These are phyloP conservation scores for Fibroporia radiculosa DNA, from an alignment of 768 basidiomycete species.

Conservation along the genomic window DNA sequence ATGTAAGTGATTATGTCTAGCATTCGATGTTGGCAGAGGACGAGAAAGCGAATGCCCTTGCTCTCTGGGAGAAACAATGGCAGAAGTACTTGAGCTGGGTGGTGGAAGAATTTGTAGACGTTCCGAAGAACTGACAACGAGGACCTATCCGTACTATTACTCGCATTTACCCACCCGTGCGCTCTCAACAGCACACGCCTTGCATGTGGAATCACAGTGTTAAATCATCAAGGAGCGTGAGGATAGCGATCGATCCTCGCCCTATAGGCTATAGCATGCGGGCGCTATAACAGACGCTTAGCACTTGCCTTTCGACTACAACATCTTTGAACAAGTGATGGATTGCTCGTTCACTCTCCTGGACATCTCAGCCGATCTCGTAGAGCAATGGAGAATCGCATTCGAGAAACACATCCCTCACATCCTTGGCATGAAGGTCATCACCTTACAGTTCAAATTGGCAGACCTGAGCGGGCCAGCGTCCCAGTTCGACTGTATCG, in stretches of 20 bases:
- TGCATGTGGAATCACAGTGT: too few species aligned
- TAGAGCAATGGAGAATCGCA: background rate
- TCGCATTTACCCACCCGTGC: too few species aligned
- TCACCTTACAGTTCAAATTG: constrained; percentile 3
- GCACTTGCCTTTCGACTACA: too few species aligned
- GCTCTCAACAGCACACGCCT: too few species aligned
- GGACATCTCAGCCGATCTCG: background rate
- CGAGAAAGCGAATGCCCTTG: constrained; percentile 39
- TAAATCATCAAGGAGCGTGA: too few species aligned
- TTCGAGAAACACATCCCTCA: constrained; percentile 1
- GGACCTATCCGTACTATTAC: too few species aligned
- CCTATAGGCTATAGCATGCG: too few species aligned
- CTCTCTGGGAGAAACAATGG: constrained; percentile 43
- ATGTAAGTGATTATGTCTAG: background rate
- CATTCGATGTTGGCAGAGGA: constrained; percentile 18
- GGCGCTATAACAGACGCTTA: too few species aligned
- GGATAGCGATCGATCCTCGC: too few species aligned
- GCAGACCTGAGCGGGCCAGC: background rate
- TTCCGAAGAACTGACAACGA: too few species aligned
- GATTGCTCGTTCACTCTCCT: background rate
- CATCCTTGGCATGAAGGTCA: background rate
- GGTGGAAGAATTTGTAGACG: background rate
- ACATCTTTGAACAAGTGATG: too few species aligned
- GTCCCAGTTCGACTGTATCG: constrained; percentile 17
- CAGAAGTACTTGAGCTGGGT: constrained; percentile 34